Conservation (phyloP, 2,329 filamentous ascomycete genomes). For the Pestalotiopsis sp. region DNA sequence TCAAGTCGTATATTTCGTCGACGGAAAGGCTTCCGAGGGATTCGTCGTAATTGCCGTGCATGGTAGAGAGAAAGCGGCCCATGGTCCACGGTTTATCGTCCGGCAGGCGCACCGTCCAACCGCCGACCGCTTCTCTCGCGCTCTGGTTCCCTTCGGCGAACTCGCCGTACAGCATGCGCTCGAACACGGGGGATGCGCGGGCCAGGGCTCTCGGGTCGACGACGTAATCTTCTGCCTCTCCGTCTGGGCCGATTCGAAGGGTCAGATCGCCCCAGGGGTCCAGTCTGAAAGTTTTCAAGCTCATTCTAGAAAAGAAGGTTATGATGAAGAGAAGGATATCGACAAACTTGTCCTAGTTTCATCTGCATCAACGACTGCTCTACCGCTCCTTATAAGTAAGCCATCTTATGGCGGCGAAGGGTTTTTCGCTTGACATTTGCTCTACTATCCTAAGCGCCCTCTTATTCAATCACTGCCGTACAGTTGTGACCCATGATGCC, state of each 20-base stretch:
- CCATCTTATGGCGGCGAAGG: too few relatives aligned
- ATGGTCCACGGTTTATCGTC: background rate
- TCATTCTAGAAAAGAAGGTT: background rate
- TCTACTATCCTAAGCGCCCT: too few relatives aligned
- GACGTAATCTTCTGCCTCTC: background rate
- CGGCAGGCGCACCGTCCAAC: background rate
- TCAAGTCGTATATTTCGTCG: conserved; percentile 10
- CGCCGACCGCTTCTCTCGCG: background rate
- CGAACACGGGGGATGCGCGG: background rate
- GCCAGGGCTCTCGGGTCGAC: background rate
- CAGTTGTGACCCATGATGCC: too few relatives aligned
- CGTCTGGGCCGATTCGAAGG: background rate
- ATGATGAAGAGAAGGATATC: background rate
- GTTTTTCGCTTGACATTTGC: too few relatives aligned
- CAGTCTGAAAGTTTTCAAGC: background rate
- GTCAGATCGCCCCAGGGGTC: background rate
- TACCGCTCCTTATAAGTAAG: too few relatives aligned
- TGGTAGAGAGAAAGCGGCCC: background rate
- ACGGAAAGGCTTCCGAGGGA: background rate
- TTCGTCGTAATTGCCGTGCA: background rate
- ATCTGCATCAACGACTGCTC: too few relatives aligned
- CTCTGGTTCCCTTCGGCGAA: background rate
- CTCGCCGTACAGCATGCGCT: background rate
- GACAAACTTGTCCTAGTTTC: background rate
- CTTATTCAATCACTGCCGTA: too few relatives aligned